These are phyloP conservation scores for Zymoseptoria brevis DNA, from an alignment of 2,329 filamentous ascomycete genomes.

Conservation along the genomic window DNA sequence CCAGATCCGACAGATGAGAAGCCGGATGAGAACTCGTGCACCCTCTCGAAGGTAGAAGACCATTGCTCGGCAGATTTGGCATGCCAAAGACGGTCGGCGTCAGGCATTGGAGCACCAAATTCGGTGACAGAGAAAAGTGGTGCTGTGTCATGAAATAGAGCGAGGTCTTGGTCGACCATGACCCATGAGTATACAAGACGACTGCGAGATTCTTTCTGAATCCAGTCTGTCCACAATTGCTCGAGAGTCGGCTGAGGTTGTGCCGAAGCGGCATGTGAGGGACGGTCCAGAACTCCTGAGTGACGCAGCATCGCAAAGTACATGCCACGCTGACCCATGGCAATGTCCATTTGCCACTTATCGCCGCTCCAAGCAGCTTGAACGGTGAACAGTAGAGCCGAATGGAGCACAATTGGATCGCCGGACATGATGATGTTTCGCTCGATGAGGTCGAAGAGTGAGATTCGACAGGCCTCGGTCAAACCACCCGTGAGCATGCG, in stretches of 20 bases:
- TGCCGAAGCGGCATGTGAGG: conserved; percentile 38
- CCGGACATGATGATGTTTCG: conserved; percentile 61
- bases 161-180: conserved; percentile 65
- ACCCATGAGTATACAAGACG: conserved; percentile 69
- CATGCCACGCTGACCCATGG: conserved; percentile 66
- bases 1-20: conserved; percentile 48
- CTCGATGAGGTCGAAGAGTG: conserved; percentile 63
- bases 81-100: conserved; percentile 56
- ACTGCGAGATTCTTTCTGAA: conserved; percentile 54
- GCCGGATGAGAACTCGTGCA: conserved; percentile 48
- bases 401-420: conserved; percentile 56
- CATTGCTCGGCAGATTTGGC: conserved; percentile 52
- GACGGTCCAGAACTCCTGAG: conserved; percentile 54
- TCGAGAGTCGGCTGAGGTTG: conserved; percentile 42
- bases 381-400: conserved; percentile 59
- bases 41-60: conserved; percentile 51
- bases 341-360: conserved; percentile 71
- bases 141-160: conserved; percentile 56
- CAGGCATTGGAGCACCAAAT: conserved; percentile 56
- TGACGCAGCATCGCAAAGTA: conserved; percentile 66
- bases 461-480: conserved; percentile 64
- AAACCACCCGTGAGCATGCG: conserved; percentile 58
- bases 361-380: conserved; percentile 66
- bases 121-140: conserved; percentile 59
- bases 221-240: conserved; percentile 56